Base-by-base conservation (phyloP, 306 rosid genomes). In the Mucuna pruriens region DNA sequence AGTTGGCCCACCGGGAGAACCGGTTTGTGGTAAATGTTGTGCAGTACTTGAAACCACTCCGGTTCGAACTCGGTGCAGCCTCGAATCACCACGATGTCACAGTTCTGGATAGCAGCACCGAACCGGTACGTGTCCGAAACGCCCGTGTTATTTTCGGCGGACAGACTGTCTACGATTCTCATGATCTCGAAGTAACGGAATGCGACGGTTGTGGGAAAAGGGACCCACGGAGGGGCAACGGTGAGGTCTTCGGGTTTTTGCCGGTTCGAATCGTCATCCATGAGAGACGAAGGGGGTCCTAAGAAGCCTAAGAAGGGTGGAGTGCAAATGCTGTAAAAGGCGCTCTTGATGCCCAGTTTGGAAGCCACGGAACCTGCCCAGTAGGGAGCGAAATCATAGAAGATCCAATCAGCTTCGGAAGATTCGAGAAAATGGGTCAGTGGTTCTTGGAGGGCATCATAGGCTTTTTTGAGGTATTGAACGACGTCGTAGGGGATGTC, bases 391-490 rank as follows among this genome's bases (percentile, higher is more conserved):
- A 84, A 86, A 44, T 89, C 90, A 58, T 71, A 51, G 11, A 91
- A 71, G 7, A 89, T 12, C 90, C 90, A 91, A 29, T 88, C 89
- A 0, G 78, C 80, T 0, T 76, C 68, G 13, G 87, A 83, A 39
- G 89, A 46, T 61, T 57, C 26, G 2, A 91, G 88, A 38, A 89
- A 85, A 0, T 19, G 22, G 2, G 74, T 16, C 13, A 89, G 4
- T 0, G 85, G 82, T 1, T 80, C 26, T 73, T 55, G 80, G 48
- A 91, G 91, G 3, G 1, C 15, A 6, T 89, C 91, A 36, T 52
- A 63, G 10, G 88, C 88, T 5, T 16, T 9, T 20, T 89, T 91
- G 7, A 91, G 91, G n/a, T 36, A 19, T 13, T 34, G 83, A 33
- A 89, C 84, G 12, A 55, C 48, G 66, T 86, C 54, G 31, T 66